These are phyloP conservation scores for Nemania serpens DNA, from an alignment of 2,329 filamentous ascomycete genomes.

Conservation along the genomic window DNA sequence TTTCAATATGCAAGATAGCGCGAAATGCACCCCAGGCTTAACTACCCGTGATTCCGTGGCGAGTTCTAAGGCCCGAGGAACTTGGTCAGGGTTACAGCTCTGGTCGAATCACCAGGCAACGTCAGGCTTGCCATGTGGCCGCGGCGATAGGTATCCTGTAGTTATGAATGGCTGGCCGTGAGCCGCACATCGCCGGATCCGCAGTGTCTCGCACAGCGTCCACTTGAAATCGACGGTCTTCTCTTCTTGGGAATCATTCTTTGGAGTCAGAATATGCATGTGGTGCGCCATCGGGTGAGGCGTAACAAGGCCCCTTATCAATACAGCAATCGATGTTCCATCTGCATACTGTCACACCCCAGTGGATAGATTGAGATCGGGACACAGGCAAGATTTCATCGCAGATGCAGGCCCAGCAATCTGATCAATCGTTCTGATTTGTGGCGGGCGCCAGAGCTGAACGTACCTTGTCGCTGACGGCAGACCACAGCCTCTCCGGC, in stretches of 20 bases:
- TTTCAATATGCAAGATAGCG: constrained; percentile 21
- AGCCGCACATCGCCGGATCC: constrained; percentile 16
- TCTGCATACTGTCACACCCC: constrained; percentile 4
- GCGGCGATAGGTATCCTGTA: background rate
- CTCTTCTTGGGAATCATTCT: constrained; percentile 1
- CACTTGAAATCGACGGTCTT: background rate
- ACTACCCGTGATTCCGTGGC: constrained; percentile 9
- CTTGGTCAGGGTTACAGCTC: constrained; percentile 8
- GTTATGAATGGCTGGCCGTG: constrained; percentile 15
- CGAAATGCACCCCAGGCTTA: constrained; percentile 23
- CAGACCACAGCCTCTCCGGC: constrained; percentile 16
- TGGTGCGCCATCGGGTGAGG: constrained; percentile 26
- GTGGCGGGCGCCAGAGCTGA: constrained; percentile 19
- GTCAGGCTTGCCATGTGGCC: constrained; percentile 21
- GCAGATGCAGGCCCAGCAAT: constrained; percentile 24
- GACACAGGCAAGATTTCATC: constrained; percentile 28
- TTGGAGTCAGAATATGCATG: constrained; percentile 5
- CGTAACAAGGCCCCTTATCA: constrained; percentile 2
- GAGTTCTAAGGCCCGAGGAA: constrained; percentile 6
- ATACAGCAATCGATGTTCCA: constrained; percentile 4
- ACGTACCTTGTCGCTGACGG: constrained; percentile 10
- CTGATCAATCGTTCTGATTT: constrained; percentile 27
- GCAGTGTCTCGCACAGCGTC: constrained; percentile 12
- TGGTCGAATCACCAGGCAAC: constrained; percentile 4
- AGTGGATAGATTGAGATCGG: constrained; percentile 16